Evolutionary conservation across 805 yeast genomes (phyloP).

Genomic region (Wickerhamomyces pijperi): DNA sequence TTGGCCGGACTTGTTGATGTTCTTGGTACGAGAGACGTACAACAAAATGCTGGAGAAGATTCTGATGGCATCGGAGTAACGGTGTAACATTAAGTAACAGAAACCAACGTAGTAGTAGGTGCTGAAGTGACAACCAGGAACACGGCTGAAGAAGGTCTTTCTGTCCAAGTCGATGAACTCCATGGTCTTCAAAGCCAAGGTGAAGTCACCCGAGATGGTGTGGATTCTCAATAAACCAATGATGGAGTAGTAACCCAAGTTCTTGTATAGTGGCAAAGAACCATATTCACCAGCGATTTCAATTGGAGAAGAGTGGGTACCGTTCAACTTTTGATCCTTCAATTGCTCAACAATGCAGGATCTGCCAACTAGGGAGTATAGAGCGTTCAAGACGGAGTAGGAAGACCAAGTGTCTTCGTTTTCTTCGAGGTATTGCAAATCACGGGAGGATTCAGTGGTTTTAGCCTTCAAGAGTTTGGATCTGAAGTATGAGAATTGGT

Average conservation of each 20-base stretch:
- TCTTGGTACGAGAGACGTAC: constrained; percentile 34
- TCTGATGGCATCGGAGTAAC: constrained; percentile 39
- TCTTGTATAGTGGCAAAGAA: constrained; percentile 29
- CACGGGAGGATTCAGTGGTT: constrained; percentile 15
- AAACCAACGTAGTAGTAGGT: constrained; percentile 41
- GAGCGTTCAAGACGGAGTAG: constrained; percentile 35
- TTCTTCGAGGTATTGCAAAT: constrained; percentile 25
- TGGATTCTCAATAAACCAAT: constrained; percentile 40
- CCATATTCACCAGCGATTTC: constrained; percentile 34
- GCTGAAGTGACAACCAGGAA: constrained; percentile 38
- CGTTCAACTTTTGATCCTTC: constrained; percentile 5
- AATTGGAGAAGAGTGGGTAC: constrained; percentile 7
- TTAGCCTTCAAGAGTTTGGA: constrained; percentile 23
- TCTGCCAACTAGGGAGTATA: constrained; percentile 33
- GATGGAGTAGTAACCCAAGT: constrained; percentile 35
- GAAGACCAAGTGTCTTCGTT: constrained; percentile 34
- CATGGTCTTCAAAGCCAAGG: constrained; percentile 36
- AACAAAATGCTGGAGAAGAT: constrained; percentile 35
- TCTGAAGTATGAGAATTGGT: constrained; percentile 31
- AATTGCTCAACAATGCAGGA: constrained; percentile 13
- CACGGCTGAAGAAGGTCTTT: constrained; percentile 33
- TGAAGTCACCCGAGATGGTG: constrained; percentile 36
- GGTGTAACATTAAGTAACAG: constrained; percentile 37
- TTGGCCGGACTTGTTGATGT: constrained; percentile 30
- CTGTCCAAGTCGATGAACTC: constrained; percentile 35